Evolutionary conservation across 2,329 filamentous ascomycete species (phyloP).

Genomic region (Polychaeton citri): DNA sequence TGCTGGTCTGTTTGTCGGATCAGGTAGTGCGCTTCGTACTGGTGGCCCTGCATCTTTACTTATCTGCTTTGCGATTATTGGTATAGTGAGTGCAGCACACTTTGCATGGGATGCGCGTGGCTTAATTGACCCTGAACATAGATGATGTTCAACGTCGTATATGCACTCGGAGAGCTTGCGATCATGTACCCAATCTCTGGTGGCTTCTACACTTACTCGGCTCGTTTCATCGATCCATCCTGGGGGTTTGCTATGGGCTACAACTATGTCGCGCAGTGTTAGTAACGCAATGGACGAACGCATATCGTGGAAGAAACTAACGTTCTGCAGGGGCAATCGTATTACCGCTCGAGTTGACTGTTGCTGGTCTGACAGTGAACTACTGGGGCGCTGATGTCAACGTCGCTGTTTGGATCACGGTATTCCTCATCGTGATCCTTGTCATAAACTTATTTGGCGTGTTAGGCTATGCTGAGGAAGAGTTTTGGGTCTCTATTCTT

Average conservation of each 20-base stretch:
- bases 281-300: slow-evolving; percentile 50
- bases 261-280: slow-evolving; percentile 18
- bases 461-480: slow-evolving; percentile 30
- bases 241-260: slow-evolving; percentile 20
- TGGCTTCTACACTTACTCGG: slow-evolving; percentile 75
- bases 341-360: slow-evolving; percentile 13
- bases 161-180: slow-evolving; percentile 28
- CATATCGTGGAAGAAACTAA: slow-evolving; percentile 52
- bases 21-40: slow-evolving; percentile 33
- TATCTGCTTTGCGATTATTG: slow-evolving; percentile 19
- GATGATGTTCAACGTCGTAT: slow-evolving; percentile 29
- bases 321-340: slow-evolving; percentile 8
- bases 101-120: no score
- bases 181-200: slow-evolving; percentile 29
- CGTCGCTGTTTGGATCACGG: slow-evolving; percentile 63
- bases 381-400: slow-evolving; percentile 32
- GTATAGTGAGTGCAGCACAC: slow-evolving; percentile 13
- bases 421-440: slow-evolving; percentile 68
- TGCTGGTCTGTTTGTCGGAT: slow-evolving; percentile 42
- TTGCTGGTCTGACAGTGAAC: slow-evolving; percentile 13
- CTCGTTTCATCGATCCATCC: slow-evolving; percentile 80
- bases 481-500: slow-evolving; percentile 29
- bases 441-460: slow-evolving; percentile 79
- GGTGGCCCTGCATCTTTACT: slow-evolving; percentile 34
- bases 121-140: no score